phyloP scores from a whole-genome alignment of 2,329 filamentous ascomycete genomes.

The Trichoderma cornu-damae region DNA sequence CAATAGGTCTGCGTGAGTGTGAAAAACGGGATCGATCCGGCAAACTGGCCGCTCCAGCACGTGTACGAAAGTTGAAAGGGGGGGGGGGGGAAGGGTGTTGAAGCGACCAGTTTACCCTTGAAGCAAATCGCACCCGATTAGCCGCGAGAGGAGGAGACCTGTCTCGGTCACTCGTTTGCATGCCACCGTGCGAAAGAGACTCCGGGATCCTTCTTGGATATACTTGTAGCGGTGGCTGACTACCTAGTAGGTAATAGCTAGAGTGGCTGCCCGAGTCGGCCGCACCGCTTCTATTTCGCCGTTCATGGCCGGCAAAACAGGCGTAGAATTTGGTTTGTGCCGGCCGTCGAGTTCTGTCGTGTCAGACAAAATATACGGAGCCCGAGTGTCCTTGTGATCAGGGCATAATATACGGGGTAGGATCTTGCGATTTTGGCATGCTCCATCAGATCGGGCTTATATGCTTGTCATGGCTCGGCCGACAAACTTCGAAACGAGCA shows the following conservation, averaged over 20 bases:
- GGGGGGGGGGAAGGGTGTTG: too few species aligned
- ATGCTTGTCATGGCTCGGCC: not conserved
- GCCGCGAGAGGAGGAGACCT: not conserved
- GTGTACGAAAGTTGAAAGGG: too few species aligned
- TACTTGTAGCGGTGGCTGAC: too few species aligned
- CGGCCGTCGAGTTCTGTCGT: not conserved
- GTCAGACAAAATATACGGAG: not conserved
- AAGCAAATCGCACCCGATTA: not conserved
- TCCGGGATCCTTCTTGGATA: too few species aligned
- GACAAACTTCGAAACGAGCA: not conserved
- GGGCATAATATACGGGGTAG: not conserved
- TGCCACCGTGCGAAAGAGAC: too few species aligned
- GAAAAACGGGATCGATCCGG: too few species aligned
- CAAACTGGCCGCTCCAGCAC: not conserved
- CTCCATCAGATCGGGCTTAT: not conserved
- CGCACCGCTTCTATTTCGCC: not conserved
- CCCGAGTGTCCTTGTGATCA: not conserved
- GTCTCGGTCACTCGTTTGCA: not conserved
- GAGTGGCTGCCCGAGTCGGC: not conserved
- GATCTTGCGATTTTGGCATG: not conserved
- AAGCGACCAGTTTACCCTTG: too few species aligned
- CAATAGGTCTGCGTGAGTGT: too few species aligned
- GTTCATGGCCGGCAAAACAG: not conserved
- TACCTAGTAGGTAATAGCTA: not conserved
- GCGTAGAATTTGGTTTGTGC: too few species aligned